Conservation (phyloP, 768 basidiomycete species). For the Suillus bovinus region DNA sequence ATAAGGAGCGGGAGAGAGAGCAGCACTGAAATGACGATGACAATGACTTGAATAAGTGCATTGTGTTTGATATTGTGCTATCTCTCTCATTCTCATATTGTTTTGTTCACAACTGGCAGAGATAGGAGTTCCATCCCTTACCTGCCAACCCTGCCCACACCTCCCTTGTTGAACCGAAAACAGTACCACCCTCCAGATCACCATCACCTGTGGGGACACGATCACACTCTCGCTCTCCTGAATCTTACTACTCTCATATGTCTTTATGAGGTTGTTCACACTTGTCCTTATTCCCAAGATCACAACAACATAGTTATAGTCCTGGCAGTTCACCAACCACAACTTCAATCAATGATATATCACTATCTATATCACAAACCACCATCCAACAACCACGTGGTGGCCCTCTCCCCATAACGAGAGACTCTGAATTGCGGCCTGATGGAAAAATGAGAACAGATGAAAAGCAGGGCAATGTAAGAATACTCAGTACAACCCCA, state of each 20-base stretch:
- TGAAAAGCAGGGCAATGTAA: slow-evolving; percentile 36
- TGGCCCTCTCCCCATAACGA: not conserved
- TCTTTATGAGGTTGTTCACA: slow-evolving; percentile 67
- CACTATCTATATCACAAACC: slow-evolving; percentile 12
- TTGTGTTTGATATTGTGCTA: slow-evolving; percentile 8
- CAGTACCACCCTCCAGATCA: slow-evolving; percentile 23
- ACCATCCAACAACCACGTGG: slow-evolving; percentile 20
- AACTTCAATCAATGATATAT: slow-evolving; percentile 32
- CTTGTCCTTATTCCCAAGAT: slow-evolving; percentile 60
- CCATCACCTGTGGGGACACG: slow-evolving; percentile 41
- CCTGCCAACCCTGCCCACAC: slow-evolving; percentile 40
- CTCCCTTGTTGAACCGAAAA: slow-evolving; percentile 40
- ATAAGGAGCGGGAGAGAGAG: slow-evolving; percentile 35
- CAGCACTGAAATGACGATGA: slow-evolving; percentile 52
- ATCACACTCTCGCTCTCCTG: slow-evolving; percentile 56
- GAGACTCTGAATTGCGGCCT: slow-evolving; percentile 27
- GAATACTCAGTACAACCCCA: slow-evolving; percentile 12
- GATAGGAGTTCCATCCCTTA: slow-evolving; percentile 49
- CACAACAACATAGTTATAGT: slow-evolving; percentile 55
- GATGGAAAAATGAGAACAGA: slow-evolving; percentile 41
- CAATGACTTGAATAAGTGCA: slow-evolving; percentile 72
- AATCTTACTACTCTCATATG: slow-evolving; percentile 60
- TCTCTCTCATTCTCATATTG: slow-evolving; percentile 13
- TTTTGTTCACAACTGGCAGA: slow-evolving; percentile 57
- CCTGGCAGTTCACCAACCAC: slow-evolving; percentile 23